Evolutionary conservation across 176 grass and related monocot species (phyloP).

Genomic region (Secale cereale): DNA sequence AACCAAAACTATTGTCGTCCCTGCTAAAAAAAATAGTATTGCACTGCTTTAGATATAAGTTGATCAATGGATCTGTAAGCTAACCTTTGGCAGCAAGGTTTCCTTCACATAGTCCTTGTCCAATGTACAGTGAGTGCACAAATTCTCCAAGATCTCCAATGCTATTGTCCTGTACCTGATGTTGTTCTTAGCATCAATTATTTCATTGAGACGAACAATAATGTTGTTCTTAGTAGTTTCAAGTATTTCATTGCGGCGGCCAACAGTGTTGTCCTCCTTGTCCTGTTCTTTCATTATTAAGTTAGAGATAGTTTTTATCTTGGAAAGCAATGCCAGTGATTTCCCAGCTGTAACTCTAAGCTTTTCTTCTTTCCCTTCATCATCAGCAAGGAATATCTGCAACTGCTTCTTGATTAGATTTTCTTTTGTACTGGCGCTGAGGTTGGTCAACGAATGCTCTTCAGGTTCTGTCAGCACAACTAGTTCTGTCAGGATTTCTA

Average conservation of each 20-base stretch:
- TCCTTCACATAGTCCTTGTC: not conserved
- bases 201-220: not conserved
- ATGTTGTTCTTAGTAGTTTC: not conserved
- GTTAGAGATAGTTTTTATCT: not conserved
- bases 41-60: not conserved
- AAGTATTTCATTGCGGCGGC: not conserved
- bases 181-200: not conserved
- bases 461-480: no score
- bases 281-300: not conserved
- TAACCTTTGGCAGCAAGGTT: not conserved
- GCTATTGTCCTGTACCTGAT: not conserved
- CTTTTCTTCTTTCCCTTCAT: not conserved
- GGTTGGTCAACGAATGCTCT: not conserved
- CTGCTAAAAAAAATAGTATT: no score
- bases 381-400: not conserved
- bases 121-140: not conserved
- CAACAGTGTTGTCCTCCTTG: not conserved
- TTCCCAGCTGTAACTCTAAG: not conserved
- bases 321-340: not conserved
- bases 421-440: fast-evolving
- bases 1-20: not conserved
- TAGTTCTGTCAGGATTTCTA: not conserved
- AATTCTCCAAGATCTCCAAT: not conserved
- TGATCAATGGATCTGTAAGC: not conserved
- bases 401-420: not conserved